Percentiles rank a stretch among this genome's conserved stretches.
These are phyloP conservation scores for Gossypium laxum DNA, from an alignment of 441 rosid species.

Conservation along the genomic window DNA sequence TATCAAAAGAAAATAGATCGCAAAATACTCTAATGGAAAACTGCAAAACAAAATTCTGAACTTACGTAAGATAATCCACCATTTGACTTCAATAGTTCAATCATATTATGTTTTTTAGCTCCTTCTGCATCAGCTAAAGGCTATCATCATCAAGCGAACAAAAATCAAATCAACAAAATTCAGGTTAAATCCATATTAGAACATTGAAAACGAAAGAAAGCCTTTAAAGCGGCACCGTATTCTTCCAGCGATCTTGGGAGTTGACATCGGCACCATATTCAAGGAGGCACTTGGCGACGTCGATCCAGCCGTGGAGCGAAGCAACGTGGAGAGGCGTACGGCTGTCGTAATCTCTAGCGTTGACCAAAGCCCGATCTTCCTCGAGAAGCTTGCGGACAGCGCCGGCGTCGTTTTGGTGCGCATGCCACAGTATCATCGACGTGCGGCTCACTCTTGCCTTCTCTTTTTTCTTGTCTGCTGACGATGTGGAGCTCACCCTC, in stretches of 20 bases:
- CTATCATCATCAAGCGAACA: conserved; percentile 28
- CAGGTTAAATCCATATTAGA: neutral
- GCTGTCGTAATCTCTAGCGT: conserved; percentile 80
- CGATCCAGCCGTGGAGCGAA: conserved; percentile 90
- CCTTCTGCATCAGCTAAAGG: conserved; percentile 99
- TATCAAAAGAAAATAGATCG: neutral
- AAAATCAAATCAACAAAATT: neutral
- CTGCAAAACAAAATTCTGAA: conserved; percentile 7
- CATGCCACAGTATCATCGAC: conserved; percentile 87
- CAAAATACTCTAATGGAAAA: neutral
- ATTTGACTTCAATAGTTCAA: conserved; percentile 57
- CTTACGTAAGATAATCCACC: conserved; percentile 89
- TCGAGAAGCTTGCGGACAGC: conserved; percentile 85
- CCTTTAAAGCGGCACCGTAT: conserved; percentile 41
- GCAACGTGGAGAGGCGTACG: conserved; percentile 95
- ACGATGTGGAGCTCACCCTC: conserved; percentile 21
- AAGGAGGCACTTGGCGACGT: conserved; percentile 69
- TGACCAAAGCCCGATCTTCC: conserved; percentile 74
- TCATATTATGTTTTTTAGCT: conserved; percentile 70
- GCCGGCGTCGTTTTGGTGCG: conserved; percentile 83
- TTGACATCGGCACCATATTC: conserved; percentile 91
- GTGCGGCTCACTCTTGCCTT: conserved; percentile 97
- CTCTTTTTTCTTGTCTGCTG: conserved; percentile 69
- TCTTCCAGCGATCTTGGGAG: conserved; percentile 98
- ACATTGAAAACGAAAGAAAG: neutral